Evolutionary conservation across 345 rosid genomes (phyloP).

Genomic region (Euphorbia lathyris): DNA sequence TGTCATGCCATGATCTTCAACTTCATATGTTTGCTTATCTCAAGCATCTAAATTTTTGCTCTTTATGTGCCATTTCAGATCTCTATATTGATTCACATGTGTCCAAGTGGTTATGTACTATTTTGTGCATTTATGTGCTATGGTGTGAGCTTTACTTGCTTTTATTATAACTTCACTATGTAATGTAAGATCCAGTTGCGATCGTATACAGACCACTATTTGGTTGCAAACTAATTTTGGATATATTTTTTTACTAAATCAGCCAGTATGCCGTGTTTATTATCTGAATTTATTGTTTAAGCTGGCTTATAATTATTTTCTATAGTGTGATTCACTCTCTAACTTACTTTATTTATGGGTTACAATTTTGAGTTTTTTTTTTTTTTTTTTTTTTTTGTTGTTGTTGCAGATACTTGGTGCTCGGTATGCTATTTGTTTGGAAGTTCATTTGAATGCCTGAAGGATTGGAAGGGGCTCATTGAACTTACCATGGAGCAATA

Average conservation of each 20-base stretch:
- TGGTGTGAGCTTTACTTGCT: not conserved
- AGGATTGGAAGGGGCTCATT: slow-evolving; percentile 2
- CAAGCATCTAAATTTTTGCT: too few relatives aligned
- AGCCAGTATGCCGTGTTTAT: not conserved
- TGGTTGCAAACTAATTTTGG: too few relatives aligned
- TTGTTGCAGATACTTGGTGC: slow-evolving; percentile 1
- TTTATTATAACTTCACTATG: not conserved
- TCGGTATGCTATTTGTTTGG: slow-evolving; percentile 1
- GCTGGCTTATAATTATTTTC: not conserved
- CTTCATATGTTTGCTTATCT: too few relatives aligned
- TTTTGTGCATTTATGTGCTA: not conserved
- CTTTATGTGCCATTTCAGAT: not conserved
- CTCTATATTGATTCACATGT: not conserved
- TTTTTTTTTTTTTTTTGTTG: too few relatives aligned
- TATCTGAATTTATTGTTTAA: not conserved
- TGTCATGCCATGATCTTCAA: too few relatives aligned
- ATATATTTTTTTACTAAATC: not conserved
- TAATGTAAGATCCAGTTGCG: too few relatives aligned
- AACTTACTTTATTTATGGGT: not conserved
- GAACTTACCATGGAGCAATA: slow-evolving; percentile 70
- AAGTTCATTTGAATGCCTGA: not conserved
- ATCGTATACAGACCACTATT: too few relatives aligned
- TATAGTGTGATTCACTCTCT: not conserved
- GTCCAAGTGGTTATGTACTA: not conserved
- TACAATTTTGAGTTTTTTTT: not conserved